Percentiles rank a stretch among this genome's conserved stretches.
Conservation (phyloP, 2,329 filamentous ascomycete genomes). For the Penicillium glabrum region DNA sequence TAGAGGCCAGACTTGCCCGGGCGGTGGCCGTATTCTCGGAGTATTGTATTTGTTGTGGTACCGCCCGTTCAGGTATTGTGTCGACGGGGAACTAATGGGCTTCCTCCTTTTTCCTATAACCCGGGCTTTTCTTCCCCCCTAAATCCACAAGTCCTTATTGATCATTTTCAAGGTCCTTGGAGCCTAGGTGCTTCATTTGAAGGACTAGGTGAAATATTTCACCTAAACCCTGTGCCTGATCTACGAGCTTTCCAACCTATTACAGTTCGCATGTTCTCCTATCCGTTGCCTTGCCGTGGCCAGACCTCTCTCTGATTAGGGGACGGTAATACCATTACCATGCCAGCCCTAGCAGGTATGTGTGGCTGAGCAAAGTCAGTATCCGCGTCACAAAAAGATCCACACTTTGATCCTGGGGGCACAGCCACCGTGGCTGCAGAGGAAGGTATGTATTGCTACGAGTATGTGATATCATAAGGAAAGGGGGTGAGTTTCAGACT, state of each 20-base stretch:
- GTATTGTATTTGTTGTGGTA: conserved; percentile 7
- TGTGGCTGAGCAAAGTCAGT: conserved; percentile 17
- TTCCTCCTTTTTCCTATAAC: background rate
- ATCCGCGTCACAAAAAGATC: conserved; percentile 18
- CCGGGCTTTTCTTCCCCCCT: background rate
- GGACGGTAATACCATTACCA: conserved; percentile 15
- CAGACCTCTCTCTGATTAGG: background rate
- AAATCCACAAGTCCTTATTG: background rate
- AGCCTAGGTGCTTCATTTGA: background rate
- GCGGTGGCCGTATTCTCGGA: conserved; percentile 19
- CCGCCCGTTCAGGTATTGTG: conserved; percentile 1
- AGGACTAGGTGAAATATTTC: background rate
- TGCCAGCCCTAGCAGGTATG: conserved; percentile 19
- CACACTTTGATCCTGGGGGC: conserved; percentile 8
- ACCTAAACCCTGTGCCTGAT: background rate
- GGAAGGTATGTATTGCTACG: background rate
- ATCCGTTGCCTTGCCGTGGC: background rate
- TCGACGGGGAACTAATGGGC: background rate
- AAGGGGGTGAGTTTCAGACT: background rate
- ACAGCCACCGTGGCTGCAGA: conserved; percentile 22
- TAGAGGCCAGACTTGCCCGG: conserved; percentile 25
- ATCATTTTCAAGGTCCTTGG: no score
- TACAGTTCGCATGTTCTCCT: background rate
- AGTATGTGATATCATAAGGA: conserved; percentile 18
- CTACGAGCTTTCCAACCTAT: background rate